Percentiles rank a stretch among this genome's conserved stretches.
Evolutionary conservation across 108 stramenopile species (phyloP).

Genomic region (Skeletonema tropicum): DNA sequence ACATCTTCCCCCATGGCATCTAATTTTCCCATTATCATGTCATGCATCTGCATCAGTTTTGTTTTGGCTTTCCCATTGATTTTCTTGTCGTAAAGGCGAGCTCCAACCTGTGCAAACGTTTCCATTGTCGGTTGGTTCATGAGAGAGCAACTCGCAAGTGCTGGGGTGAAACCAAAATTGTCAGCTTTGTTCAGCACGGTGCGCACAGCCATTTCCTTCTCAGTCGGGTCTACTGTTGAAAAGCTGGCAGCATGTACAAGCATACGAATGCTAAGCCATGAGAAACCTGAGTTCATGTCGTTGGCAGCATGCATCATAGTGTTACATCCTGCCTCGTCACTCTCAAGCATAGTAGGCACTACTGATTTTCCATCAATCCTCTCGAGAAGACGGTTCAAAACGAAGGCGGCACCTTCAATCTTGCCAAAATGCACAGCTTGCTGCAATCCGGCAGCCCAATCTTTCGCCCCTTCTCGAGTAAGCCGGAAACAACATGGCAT

Average conservation of each 20-base stretch:
- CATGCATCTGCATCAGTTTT: neutral
- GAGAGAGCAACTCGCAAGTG: slow-evolving; percentile 9
- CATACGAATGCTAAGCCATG: slow-evolving; percentile 10
- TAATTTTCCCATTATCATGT: neutral
- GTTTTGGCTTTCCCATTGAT: neutral
- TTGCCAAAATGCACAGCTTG: slow-evolving; percentile 10
- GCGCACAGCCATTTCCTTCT: slow-evolving; percentile 9
- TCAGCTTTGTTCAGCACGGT: slow-evolving; percentile 5
- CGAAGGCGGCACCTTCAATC: slow-evolving; percentile 9
- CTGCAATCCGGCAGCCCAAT: slow-evolving; percentile 16
- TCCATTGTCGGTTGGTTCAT: slow-evolving; percentile 6
- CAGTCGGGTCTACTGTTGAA: neutral
- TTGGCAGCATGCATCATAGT: slow-evolving; percentile 22
- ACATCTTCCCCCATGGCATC: slow-evolving; percentile 2
- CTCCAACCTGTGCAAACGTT: slow-evolving; percentile 13
- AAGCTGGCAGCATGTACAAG: slow-evolving; percentile 6
- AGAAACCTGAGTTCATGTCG: slow-evolving; percentile 4
- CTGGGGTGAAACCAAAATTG: slow-evolving; percentile 4
- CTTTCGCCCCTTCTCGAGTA: slow-evolving; percentile 3
- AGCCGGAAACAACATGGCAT: slow-evolving; percentile 14
- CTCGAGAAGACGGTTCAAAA: slow-evolving; percentile 15
- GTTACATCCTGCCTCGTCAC: slow-evolving; percentile 15
- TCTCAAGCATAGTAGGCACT: slow-evolving; percentile 8
- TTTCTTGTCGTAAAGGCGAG: slow-evolving; percentile 6
- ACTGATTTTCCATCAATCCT: neutral